Percentiles rank a stretch among this genome's conserved stretches.
Conservation (phyloP, 352 stramenopile species). For the Globisporangium echinulatum region DNA sequence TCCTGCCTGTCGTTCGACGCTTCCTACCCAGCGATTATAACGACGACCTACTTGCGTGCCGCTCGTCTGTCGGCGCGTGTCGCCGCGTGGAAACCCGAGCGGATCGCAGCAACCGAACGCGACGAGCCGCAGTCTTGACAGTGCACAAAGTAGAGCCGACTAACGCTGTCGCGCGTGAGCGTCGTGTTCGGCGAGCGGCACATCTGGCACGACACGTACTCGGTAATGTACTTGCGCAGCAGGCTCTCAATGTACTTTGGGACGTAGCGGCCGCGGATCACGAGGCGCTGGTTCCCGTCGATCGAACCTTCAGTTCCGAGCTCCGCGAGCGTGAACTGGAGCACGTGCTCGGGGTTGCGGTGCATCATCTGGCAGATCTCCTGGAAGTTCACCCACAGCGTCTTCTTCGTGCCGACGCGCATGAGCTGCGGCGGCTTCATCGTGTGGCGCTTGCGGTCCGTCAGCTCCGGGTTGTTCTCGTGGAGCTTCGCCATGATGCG, state of each 20-base stretch:
- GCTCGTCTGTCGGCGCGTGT: slow-evolving; percentile 81
- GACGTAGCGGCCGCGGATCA: slow-evolving; percentile 97
- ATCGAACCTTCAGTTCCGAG: slow-evolving; percentile 99
- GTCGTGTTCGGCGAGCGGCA: slow-evolving; percentile 98
- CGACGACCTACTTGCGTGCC: slow-evolving; percentile 65
- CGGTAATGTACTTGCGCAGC: slow-evolving; percentile 99
- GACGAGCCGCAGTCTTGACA: slow-evolving; percentile 97
- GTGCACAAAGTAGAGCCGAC: slow-evolving; percentile 97
- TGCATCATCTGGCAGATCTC: slow-evolving; percentile 99
- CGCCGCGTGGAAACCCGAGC: slow-evolving; percentile 97
- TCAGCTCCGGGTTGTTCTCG: slow-evolving; percentile 95
- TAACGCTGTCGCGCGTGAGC: slow-evolving; percentile 94
- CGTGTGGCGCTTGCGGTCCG: slow-evolving; percentile 92
- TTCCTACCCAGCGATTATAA: too few relatives aligned
- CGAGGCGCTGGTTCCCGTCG: slow-evolving; percentile 97
- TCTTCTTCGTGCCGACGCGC: slow-evolving; percentile 96
- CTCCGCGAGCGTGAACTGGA: slow-evolving; percentile 99
- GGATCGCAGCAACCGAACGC: slow-evolving; percentile 95
- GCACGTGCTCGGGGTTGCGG: slow-evolving; percentile 97
- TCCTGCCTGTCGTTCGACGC: slow-evolving; percentile 5
- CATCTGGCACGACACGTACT: slow-evolving; percentile 99
- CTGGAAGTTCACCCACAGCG: slow-evolving; percentile 99
- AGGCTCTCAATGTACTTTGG: slow-evolving; percentile 99
- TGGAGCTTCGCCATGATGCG: slow-evolving; percentile 93
- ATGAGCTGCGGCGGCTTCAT: slow-evolving; percentile 90